Percentiles rank a stretch among this genome's conserved stretches.
Conservation (phyloP, 176 grass and related monocot species). For the Zoysia pacifica region DNA sequence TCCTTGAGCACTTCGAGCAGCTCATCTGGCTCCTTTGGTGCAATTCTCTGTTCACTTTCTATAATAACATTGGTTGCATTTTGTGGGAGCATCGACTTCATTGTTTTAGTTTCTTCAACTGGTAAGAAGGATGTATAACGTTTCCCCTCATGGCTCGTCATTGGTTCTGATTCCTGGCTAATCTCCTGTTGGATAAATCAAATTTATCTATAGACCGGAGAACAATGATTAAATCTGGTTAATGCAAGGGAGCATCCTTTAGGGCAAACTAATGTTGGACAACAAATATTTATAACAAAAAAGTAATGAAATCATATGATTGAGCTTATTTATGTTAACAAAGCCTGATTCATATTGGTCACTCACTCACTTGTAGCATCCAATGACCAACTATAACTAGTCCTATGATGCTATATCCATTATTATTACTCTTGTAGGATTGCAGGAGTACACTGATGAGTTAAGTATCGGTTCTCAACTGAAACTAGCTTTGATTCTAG, state of each 20-base stretch:
- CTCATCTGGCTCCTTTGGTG: conserved; percentile 87
- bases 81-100: conserved; percentile 65
- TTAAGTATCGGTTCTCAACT: neutral
- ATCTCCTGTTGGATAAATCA: conserved; percentile 61
- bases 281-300: neutral
- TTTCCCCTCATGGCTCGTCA: conserved; percentile 75
- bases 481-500: neutral
- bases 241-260: conserved; percentile 2
- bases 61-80: conserved; percentile 80
- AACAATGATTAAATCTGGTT: neutral
- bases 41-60: conserved; percentile 79
- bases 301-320: neutral
- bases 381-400: neutral
- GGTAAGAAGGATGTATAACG: conserved; percentile 79
- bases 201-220: neutral
- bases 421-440: neutral
- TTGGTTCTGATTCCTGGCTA: conserved; percentile 68
- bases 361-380: neutral
- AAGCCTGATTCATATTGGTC: neutral
- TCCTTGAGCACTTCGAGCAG: conserved; percentile 84
- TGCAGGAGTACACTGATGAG: neutral
- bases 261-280: neutral
- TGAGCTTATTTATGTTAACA: neutral
- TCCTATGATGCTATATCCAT: neutral
- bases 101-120: conserved; percentile 70